Base-by-base conservation (phyloP, 805 yeast species). In the Saccharomycopsis sp. region DNA sequence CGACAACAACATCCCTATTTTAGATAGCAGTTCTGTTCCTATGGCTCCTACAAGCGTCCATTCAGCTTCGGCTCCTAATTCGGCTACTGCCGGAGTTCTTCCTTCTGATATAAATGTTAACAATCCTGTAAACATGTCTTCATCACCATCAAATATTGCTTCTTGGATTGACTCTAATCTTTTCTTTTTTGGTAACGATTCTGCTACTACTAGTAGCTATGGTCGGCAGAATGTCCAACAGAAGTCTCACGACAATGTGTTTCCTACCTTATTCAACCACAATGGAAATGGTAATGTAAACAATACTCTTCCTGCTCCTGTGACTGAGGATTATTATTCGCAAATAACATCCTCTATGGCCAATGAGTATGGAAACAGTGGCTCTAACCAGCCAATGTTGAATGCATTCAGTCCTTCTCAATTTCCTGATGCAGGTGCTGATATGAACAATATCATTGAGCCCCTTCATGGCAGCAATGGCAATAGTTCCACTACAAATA, bases 111-210 rank as follows among this genome's bases (percentile, higher is more conserved):
- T 47, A 8, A 22, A 47, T 8, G 17, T n/a, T 8, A n/a, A 47
- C 19, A n/a, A n/a, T 9, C 22, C 50, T 22, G 20, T 14, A 22
- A 47, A 55, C 34, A 55, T 49, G 34, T 41, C 57, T 9, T 35
- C 51, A n/a, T 54, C 56, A 3, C 55, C 61, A 3, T 15, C 54
- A n/a, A 52, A 55, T 17, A 58, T 58, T 2, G 49, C 44, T 44
- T 52, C 55, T 3, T 58, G 61, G 61, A 55, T 58, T 14, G 56
- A 58, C 23, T 55, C 61, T 3, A 55, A 55, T 47, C 47, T 58
- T 9, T 44, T 55, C 51, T 19, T 23, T 22, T 54, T 34, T 23
- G 44, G 49, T 12, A 17, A n/a, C n/a, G 41, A 38, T 24, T n/a
- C n/a, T n/a, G 24, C 35, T 3, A 57, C 47, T 34, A 15, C 35